These are phyloP conservation scores for Gossypium rotundifolium DNA, from an alignment of 345 rosid genomes.

Conservation along the genomic window DNA sequence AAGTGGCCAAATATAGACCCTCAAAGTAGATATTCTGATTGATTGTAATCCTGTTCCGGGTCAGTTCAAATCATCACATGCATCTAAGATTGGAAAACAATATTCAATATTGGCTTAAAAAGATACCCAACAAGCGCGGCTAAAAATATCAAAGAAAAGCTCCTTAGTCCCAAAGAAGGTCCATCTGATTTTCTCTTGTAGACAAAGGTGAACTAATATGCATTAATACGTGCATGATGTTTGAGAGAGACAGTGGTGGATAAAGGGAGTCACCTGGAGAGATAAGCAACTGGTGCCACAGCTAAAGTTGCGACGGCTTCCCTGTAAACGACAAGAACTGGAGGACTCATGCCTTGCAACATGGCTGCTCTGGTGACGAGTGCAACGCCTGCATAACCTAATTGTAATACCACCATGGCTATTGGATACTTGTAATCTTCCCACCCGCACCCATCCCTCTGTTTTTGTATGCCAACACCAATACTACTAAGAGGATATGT, in stretches of 20 bases:
- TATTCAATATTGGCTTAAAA: too few species aligned
- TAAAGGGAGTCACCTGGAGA: slow-evolving; percentile 17
- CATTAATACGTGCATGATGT: too few species aligned
- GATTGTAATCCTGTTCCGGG: slow-evolving; percentile 22
- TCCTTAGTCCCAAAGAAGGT: slow-evolving; percentile 19
- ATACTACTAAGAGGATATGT: neutral
- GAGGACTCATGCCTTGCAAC: slow-evolving; percentile 26
- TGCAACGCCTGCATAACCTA: slow-evolving; percentile 24
- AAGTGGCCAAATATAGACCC: slow-evolving; percentile 33
- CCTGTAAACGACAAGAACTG: slow-evolving; percentile 27
- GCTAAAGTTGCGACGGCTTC: slow-evolving; percentile 28
- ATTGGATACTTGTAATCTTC: slow-evolving; percentile 14
- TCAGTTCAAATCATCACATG: neutral
- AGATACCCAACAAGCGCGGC: slow-evolving; percentile 34
- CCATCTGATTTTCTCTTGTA: slow-evolving; percentile 19
- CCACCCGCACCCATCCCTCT: slow-evolving; percentile 4
- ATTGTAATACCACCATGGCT: slow-evolving; percentile 29
- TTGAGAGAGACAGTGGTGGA: neutral
- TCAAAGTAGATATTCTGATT: slow-evolving; percentile 36
- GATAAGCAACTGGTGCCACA: slow-evolving; percentile 30
- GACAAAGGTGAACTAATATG: neutral
- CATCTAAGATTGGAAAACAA: neutral
- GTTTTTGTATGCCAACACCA: neutral
- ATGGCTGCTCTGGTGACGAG: slow-evolving; percentile 27
- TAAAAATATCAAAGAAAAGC: slow-evolving; percentile 26